Evolutionary conservation across 2,329 filamentous ascomycete genomes (phyloP).

Genomic region (Hortaea werneckii): DNA sequence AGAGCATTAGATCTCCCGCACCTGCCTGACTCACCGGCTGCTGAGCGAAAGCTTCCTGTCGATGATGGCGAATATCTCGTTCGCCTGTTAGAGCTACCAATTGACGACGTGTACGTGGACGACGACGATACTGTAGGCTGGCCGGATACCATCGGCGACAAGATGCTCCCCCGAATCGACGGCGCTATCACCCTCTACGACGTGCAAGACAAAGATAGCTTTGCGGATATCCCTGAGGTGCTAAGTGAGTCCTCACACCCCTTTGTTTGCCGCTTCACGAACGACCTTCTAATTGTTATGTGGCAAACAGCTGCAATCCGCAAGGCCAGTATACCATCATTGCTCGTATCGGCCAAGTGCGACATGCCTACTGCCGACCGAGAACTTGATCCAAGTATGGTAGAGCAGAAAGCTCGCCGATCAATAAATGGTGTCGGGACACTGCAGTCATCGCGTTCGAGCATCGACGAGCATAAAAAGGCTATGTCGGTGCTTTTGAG

Average conservation of each 20-base stretch:
- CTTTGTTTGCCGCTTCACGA: not conserved
- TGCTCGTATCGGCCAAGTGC: constrained; percentile 84
- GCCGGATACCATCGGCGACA: constrained; percentile 50
- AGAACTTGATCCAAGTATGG: constrained; percentile 58
- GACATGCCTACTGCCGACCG: constrained; percentile 62
- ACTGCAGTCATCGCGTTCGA: constrained; percentile 61
- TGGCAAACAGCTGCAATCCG: constrained; percentile 57
- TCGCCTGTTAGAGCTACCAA: constrained; percentile 46
- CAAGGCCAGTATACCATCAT: constrained; percentile 61
- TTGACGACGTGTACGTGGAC: constrained; percentile 42
- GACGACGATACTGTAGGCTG: constrained; percentile 45
- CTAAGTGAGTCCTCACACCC: constrained; percentile 55
- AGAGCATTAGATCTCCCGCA: constrained; percentile 45
- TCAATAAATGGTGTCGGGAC: constrained; percentile 57
- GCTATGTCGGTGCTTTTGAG: constrained; percentile 68
- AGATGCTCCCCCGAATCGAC: constrained; percentile 65
- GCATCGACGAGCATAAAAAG: constrained; percentile 61
- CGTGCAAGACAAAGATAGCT: constrained; percentile 66
- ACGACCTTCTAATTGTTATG: constrained; percentile 19
- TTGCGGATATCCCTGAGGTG: constrained; percentile 63
- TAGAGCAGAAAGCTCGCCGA: constrained; percentile 53
- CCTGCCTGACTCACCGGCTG: constrained; percentile 31
- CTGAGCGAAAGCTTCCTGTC: constrained; percentile 45
- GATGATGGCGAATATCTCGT: constrained; percentile 47
- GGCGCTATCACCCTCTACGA: constrained; percentile 82